Base-by-base conservation (phyloP, 306 rosid genomes). In the Leucaena leucocephala region DNA sequence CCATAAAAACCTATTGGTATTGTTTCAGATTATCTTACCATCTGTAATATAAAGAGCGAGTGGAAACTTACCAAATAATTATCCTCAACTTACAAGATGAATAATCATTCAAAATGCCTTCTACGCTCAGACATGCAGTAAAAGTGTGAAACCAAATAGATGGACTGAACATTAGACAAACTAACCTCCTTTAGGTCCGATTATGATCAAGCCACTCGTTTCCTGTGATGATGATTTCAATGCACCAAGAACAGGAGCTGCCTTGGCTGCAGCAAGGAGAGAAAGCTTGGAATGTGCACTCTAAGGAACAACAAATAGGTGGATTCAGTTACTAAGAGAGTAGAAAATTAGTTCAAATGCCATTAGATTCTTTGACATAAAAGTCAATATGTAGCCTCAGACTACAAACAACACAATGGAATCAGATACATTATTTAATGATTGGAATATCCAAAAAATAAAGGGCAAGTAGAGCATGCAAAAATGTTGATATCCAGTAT, bases 121-220 rank as follows among this genome's bases (percentile, higher is more conserved):
- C 62, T 58, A 72, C 61, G 52, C 69, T 57, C 34, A 33, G 35
- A 49, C 71, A 75, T 33, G 76, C 19, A 4, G 39, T 21, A 62
- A 70, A 19, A 67, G 17, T n/a, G 36, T n/a, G 33, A 67, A 73
- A 80, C 12, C 7, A 33, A 63, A 80, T 38, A 46, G 48, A 40
- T 14, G 68, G 49, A 74, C 35, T 72, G 22, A 57, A 59, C 35
- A 16, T 27, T 19, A 52, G 27, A 79, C 36, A 75, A 46, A 88
- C 89, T 81, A 72, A 94, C 97, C 98, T 33, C 98, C 98, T 83
- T 94, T 97, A 55, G 98, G 97, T 83, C 98, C 98, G 42, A 92
- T 66, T 72, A 94, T 82, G 77, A 94, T 76, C 85, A 92, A 76
- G 74, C 98, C 97, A 65, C 87, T 72, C 40, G 86, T 70, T 81